Conservation (phyloP, 805 yeast species). For the Cyberlindnera mrakii region DNA sequence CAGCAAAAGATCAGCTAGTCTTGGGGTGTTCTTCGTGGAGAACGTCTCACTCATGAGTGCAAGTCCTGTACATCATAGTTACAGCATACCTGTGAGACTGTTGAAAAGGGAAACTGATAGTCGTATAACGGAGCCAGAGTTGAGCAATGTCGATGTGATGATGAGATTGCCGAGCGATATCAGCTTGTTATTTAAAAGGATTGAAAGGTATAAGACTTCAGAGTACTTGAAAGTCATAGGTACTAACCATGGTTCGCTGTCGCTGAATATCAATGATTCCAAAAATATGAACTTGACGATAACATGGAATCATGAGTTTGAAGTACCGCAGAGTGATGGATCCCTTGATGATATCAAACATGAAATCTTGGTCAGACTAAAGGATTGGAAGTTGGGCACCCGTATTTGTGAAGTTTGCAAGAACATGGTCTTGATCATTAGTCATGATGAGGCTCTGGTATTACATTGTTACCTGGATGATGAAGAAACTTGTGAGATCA, state of each 20-base stretch:
- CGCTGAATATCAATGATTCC: conserved; percentile 49
- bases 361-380: conserved; percentile 46
- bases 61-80: conserved; percentile 53
- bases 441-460: conserved; percentile 53
- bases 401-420: conserved; percentile 56
- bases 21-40: conserved; percentile 52
- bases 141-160: conserved; percentile 48
- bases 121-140: conserved; percentile 56
- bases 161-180: conserved; percentile 45
- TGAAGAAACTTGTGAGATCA: conserved; percentile 55
- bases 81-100: conserved; percentile 65
- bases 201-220: conserved; percentile 57
- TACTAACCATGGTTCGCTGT: conserved; percentile 42
- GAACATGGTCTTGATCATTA: conserved; percentile 52
- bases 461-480: conserved; percentile 65
- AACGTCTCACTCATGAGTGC: conserved; percentile 33
- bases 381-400: conserved; percentile 66
- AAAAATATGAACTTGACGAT: conserved; percentile 44
- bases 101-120: conserved; percentile 49
- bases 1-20: conserved; percentile 38
- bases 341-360: conserved; percentile 25
- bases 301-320: conserved; percentile 52
- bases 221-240: conserved; percentile 47
- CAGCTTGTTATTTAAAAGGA: conserved; percentile 46
- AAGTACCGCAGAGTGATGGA: conserved; percentile 24